Conservation (phyloP, 106 monocot species). For the Cymbidium sinense region DNA sequence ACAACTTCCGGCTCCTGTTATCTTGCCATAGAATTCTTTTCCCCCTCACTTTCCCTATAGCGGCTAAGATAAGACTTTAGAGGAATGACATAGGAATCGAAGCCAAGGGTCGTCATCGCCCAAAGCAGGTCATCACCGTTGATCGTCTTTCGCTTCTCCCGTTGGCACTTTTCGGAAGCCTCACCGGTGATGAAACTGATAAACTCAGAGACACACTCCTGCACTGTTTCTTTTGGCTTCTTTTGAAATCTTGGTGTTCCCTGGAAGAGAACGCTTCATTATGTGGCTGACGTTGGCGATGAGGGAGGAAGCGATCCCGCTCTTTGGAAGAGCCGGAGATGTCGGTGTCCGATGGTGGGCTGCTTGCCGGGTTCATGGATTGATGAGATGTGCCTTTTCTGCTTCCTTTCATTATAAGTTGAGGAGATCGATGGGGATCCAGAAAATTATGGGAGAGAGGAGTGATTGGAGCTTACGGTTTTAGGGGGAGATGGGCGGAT, state of each 20-base stretch:
- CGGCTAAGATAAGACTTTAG: conserved; percentile 29
- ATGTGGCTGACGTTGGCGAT: conserved; percentile 33
- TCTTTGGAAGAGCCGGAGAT: conserved; percentile 13
- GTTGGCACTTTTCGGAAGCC: conserved; percentile 69
- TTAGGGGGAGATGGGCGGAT: background rate
- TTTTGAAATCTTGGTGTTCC: conserved; percentile 68
- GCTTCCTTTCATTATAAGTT: conserved; percentile 12
- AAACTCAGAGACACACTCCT: conserved; percentile 75
- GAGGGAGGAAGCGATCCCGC: conserved; percentile 37
- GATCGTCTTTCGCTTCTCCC: conserved; percentile 68
- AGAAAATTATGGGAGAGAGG: too few species aligned
- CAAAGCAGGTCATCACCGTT: conserved; percentile 67
- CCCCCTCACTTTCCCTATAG: conserved; percentile 35
- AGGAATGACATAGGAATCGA: conserved; percentile 34
- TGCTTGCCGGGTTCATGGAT: too few species aligned
- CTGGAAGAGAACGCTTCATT: conserved; percentile 33
- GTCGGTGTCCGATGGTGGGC: too few species aligned
- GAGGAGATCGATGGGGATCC: conserved; percentile 53
- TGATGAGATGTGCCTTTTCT: too few species aligned
- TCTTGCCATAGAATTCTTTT: conserved; percentile 7
- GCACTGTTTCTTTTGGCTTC: conserved; percentile 73
- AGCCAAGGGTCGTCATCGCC: conserved; percentile 60
- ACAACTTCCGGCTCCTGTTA: background rate
- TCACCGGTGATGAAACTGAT: conserved; percentile 79
- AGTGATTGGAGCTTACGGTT: background rate